Conservation (phyloP, 2,329 filamentous ascomycete genomes). For the Ascochyta viciae-villosae region DNA sequence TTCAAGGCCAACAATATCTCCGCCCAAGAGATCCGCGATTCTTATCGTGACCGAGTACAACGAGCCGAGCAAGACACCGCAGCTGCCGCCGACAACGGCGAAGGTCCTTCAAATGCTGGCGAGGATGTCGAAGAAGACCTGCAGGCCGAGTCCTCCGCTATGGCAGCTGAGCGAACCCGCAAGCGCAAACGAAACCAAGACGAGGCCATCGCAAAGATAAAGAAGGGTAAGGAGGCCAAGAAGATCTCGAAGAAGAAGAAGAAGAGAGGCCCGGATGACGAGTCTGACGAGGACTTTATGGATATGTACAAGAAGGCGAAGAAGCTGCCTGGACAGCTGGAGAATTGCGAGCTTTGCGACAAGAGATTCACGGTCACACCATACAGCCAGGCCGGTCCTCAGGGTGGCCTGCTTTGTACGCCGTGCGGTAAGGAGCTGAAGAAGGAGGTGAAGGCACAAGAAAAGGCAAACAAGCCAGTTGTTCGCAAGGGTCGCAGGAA, state of each 20-base stretch:
- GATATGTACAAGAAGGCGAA: conserved; percentile 64
- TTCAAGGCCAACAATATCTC: conserved; percentile 74
- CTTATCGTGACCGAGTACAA: conserved; percentile 62
- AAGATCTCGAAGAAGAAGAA: conserved; percentile 52
- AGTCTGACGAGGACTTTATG: conserved; percentile 57
- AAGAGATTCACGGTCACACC: conserved; percentile 93
- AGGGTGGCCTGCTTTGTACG: conserved; percentile 85
- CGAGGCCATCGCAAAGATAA: conserved; percentile 53
- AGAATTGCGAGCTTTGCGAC: conserved; percentile 83
- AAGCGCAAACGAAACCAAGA: conserved; percentile 66
- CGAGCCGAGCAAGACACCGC: conserved; percentile 54
- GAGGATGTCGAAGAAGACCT: conserved; percentile 44
- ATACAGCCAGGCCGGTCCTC: conserved; percentile 81
- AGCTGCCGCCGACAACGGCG: conserved; percentile 46
- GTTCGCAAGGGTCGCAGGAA: conserved; percentile 72
- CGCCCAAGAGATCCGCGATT: conserved; percentile 66
- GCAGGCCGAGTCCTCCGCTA: conserved; percentile 48
- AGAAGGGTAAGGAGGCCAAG: conserved; percentile 59
- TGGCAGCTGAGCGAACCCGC: conserved; percentile 54
- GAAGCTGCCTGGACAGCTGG: conserved; percentile 81
- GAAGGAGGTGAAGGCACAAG: conserved; percentile 68
- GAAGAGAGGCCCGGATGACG: conserved; percentile 51
- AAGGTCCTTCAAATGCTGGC: conserved; percentile 43
- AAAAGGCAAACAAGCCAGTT: conserved; percentile 65
- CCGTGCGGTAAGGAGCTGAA: conserved; percentile 79